Conservation (phyloP, 805 yeast genomes). For the Osmozyma mogii region DNA sequence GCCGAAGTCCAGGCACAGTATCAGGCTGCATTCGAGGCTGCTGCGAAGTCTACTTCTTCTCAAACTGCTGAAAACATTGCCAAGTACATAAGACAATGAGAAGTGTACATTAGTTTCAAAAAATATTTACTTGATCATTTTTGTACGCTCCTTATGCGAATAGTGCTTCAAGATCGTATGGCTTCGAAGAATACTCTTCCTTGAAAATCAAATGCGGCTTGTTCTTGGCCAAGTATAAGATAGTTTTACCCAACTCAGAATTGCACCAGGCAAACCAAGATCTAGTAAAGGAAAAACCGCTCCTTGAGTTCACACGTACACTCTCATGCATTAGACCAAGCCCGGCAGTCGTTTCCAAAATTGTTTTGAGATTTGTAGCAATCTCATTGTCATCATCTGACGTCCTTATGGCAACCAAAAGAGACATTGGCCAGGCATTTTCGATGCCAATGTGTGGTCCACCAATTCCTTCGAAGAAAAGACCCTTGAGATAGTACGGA, state of each 20-base stretch:
- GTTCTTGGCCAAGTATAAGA: slow-evolving; percentile 63
- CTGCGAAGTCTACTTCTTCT: slow-evolving; percentile 54
- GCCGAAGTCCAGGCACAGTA: slow-evolving; percentile 59
- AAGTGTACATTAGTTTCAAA: not conserved
- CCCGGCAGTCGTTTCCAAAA: slow-evolving; percentile 59
- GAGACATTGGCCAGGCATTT: slow-evolving; percentile 88
- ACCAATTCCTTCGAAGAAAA: slow-evolving; percentile 67
- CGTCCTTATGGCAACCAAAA: slow-evolving; percentile 69
- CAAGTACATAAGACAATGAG: slow-evolving; percentile 39
- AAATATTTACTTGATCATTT: not conserved
- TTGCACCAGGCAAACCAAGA: slow-evolving; percentile 96
- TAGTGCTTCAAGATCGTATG: slow-evolving; percentile 25
- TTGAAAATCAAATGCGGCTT: slow-evolving; percentile 69
- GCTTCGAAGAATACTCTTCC: slow-evolving; percentile 20
- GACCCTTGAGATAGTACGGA: slow-evolving; percentile 68
- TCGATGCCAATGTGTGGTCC: slow-evolving; percentile 84
- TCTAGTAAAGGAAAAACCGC: slow-evolving; percentile 52
- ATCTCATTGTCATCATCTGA: slow-evolving; percentile 68
- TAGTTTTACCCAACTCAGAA: slow-evolving; percentile 82
- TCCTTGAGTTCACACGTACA: slow-evolving; percentile 51
- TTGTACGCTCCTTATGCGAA: slow-evolving; percentile 1
- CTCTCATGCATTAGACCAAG: slow-evolving; percentile 83
- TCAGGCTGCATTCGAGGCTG: slow-evolving; percentile 60
- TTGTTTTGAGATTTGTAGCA: slow-evolving; percentile 32
- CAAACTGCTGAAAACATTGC: slow-evolving; percentile 70